Conservation (phyloP, 2,329 filamentous ascomycete genomes). For the Ascochyta lentis region DNA sequence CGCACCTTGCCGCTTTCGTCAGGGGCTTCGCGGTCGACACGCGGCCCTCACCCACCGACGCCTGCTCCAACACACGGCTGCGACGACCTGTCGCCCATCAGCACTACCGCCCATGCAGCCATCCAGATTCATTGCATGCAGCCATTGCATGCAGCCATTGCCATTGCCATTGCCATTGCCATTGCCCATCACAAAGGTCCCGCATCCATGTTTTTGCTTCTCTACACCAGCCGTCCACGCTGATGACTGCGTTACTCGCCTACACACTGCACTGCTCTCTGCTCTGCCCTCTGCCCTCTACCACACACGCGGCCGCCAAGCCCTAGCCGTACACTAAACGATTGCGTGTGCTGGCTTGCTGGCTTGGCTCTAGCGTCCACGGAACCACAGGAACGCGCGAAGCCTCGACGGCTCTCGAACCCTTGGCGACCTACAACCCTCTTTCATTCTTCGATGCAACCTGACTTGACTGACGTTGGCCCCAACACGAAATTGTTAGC, state of each 20-base stretch:
- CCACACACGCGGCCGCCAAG: conserved; percentile 14
- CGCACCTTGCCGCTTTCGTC: conserved; percentile 18
- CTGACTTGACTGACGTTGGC: not conserved
- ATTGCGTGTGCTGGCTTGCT: conserved; percentile 15
- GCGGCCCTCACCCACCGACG: conserved; percentile 12
- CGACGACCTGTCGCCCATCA: conserved; percentile 1
- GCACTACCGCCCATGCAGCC: not conserved
- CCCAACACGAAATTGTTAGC: not conserved
- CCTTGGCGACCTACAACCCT: not conserved
- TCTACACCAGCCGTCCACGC: not conserved
- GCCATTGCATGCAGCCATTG: not conserved
- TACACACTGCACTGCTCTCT: not conserved
- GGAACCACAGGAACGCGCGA: conserved; percentile 6
- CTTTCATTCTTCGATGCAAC: not conserved
- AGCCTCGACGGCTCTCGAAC: conserved; percentile 11
- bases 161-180: not conserved
- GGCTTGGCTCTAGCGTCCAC: conserved; percentile 10
- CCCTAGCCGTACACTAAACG: conserved; percentile 9
- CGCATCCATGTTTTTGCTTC: no score
- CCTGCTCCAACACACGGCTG: conserved; percentile 7
- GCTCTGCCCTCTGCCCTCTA: not conserved
- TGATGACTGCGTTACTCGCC: not conserved
- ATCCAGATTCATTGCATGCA: not conserved
- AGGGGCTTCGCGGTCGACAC: conserved; percentile 21
- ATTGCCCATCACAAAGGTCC: not conserved